Conservation (phyloP, 73 alveolate genomes). For the Paramecium biaurelia region DNA sequence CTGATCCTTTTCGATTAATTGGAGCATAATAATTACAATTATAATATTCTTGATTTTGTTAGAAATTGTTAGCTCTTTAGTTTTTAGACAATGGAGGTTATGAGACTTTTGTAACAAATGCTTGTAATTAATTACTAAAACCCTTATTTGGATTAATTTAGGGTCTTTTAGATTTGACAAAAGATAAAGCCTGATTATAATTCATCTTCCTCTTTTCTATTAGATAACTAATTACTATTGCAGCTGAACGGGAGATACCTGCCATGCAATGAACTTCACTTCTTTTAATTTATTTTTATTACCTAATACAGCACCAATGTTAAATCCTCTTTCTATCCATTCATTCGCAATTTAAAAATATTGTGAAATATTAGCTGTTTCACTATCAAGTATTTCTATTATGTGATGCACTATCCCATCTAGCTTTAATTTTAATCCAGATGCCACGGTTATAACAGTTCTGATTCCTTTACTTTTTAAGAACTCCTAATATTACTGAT, state of each 20-base stretch:
- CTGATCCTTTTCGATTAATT: neutral
- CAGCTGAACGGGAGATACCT: neutral
- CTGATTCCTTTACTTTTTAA: neutral
- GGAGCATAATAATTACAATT: neutral
- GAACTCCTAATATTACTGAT: neutral
- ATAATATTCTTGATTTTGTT: neutral
- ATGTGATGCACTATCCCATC: neutral
- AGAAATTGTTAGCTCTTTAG: neutral
- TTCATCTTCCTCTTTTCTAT: neutral
- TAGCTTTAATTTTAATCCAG: neutral
- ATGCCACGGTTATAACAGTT: conserved; percentile 13
- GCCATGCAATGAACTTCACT: conserved; percentile 28
- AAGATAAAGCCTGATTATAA: neutral
- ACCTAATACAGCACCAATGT: neutral
- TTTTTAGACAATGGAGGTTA: neutral
- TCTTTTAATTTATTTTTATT: neutral
- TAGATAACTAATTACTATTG: neutral
- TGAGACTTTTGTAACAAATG: neutral
- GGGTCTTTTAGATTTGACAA: neutral
- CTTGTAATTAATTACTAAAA: neutral
- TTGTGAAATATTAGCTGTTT: neutral
- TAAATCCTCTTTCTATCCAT: conserved; percentile 15
- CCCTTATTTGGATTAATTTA: neutral
- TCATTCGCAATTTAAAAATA: neutral
- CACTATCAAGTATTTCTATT: neutral